A percentile compares a stretch with the other conserved stretches of the same genome.
Conservation (phyloP, 73 alveolate genomes). For the Stentor roeselii region DNA sequence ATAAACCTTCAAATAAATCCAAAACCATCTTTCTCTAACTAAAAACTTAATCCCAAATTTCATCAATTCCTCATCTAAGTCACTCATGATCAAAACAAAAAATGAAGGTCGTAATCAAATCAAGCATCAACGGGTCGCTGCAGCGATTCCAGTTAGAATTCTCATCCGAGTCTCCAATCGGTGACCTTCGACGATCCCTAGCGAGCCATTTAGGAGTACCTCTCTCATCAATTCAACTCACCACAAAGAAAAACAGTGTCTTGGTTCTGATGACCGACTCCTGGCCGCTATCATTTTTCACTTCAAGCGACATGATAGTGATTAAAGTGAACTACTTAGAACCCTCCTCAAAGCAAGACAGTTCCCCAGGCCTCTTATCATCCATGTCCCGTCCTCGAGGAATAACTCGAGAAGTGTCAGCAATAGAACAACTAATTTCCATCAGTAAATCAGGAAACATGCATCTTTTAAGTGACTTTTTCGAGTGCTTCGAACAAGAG, state of each 20-base stretch:
- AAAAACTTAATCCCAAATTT: neutral
- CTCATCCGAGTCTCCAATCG: neutral
- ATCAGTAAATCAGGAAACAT: neutral
- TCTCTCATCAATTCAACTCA: neutral
- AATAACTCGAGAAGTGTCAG: neutral
- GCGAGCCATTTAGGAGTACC: neutral
- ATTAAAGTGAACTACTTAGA: neutral
- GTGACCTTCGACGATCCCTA: neutral
- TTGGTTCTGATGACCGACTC: constrained; percentile 18
- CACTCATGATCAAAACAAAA: neutral
- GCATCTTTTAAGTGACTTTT: neutral
- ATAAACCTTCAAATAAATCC: neutral
- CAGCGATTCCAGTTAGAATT: neutral
- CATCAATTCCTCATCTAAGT: neutral
- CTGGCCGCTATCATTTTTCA: constrained; percentile 20
- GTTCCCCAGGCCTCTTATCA: neutral
- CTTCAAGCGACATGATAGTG: neutral
- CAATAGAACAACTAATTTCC: neutral
- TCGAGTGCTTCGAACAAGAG: neutral
- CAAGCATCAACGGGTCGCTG: neutral
- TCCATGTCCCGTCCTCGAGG: neutral
- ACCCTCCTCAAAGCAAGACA: neutral
- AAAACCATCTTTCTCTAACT: neutral
- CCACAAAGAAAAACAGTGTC: neutral
- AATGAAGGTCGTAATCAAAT: neutral